A percentile compares a stretch with the other conserved stretches of the same genome.
These are phyloP conservation scores for Carnegiea gigantea DNA, from an alignment of 179 eudicot species.

Conservation along the genomic window DNA sequence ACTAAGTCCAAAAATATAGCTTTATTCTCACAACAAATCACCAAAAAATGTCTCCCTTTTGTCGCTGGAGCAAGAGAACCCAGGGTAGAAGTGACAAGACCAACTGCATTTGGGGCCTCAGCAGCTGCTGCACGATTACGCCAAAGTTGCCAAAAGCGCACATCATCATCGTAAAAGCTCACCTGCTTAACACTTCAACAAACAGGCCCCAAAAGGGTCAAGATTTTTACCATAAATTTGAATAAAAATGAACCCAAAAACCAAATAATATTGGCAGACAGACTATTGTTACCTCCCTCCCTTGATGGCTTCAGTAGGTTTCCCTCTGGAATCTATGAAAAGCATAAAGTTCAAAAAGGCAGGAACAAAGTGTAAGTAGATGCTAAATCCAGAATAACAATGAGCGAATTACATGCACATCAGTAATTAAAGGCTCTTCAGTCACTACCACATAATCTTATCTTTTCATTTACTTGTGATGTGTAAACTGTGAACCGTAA, in stretches of 20 bases:
- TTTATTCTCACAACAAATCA: conserved; percentile 94
- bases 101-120: conserved; percentile 85
- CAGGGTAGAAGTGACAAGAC: conserved; percentile 65
- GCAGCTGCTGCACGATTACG: conserved; percentile 91
- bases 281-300: conserved; percentile 76
- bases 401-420: background rate
- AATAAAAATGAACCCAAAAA: background rate
- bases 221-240: conserved; percentile 15
- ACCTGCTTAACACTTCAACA: conserved; percentile 88
- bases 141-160: conserved; percentile 90
- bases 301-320: conserved; percentile 90
- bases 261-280: background rate
- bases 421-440: background rate
- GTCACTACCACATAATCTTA: background rate
- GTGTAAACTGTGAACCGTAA: background rate
- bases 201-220: conserved; percentile 30
- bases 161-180: conserved; percentile 95
- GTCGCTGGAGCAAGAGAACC: conserved; percentile 84
- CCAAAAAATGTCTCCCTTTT: conserved; percentile 95
- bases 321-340: conserved; percentile 68
- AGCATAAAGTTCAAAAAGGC: conserved; percentile 9
- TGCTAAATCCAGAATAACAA: background rate
- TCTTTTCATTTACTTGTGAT: background rate
- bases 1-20: conserved; percentile 91
- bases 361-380: conserved; percentile 17